These are phyloP conservation scores for Lunularia cruciata DNA, from an alignment of 225 moss, liverwort and hornwort species.

Conservation along the genomic window DNA sequence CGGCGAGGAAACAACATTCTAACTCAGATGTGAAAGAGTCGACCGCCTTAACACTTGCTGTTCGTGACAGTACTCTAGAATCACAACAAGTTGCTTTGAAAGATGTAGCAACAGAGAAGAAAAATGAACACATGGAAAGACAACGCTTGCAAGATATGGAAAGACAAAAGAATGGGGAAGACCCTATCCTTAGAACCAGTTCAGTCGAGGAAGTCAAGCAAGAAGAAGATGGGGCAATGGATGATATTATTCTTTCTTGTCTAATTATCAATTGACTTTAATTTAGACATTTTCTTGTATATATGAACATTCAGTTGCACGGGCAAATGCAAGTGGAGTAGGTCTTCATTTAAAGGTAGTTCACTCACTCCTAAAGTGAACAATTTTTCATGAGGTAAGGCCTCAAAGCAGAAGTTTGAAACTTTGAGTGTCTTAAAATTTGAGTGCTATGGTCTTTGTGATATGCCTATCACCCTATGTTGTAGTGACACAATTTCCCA, in stretches of 20 bases:
- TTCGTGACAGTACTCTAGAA: conserved; percentile 37
- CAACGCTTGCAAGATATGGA: conserved; percentile 61
- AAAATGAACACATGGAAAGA: conserved; percentile 84
- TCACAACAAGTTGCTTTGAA: conserved; percentile 47
- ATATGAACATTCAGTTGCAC: conserved; percentile 8
- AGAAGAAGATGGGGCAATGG: conserved; percentile 95
- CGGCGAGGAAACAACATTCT: conserved; percentile 51
- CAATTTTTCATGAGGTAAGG: background rate
- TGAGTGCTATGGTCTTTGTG: conserved; percentile 21
- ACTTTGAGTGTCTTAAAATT: conserved; percentile 17
- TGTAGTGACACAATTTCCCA: conserved; percentile 3
- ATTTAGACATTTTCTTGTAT: conserved; percentile 8
- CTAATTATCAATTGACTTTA: background rate
- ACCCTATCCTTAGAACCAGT: conserved; percentile 49
- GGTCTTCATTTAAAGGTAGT: conserved; percentile 2
- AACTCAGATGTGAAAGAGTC: conserved; percentile 57
- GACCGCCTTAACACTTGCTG: conserved; percentile 29
- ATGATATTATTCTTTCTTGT: conserved; percentile 26
- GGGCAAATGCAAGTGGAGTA: background rate
- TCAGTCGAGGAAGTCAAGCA: conserved; percentile 90
- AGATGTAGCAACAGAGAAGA: conserved; percentile 68
- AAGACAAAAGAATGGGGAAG: conserved; percentile 56
- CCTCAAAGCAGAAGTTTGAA: conserved; percentile 3
- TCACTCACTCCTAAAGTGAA: conserved; percentile 11
- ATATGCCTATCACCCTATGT: background rate